Evolutionary conservation across 108 stramenopile genomes (phyloP).

Genomic region (Nitzschia sp.): DNA sequence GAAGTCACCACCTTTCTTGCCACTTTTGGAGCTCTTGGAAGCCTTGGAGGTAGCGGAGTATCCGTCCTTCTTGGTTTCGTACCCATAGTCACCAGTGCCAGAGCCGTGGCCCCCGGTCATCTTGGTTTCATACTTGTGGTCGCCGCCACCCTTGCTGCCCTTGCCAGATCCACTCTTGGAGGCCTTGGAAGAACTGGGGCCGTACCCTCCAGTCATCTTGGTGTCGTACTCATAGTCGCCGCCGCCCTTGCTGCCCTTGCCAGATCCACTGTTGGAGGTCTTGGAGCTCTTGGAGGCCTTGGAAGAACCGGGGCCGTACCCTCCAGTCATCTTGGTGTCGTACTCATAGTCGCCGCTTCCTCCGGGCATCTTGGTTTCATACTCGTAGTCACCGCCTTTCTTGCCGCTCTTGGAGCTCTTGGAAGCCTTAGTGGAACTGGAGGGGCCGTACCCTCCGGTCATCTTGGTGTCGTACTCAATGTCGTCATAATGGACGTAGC

Average conservation of each 20-base stretch:
- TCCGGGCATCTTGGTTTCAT: not conserved
- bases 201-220: not conserved
- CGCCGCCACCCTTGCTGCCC: not conserved
- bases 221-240: constrained; percentile 3
- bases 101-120: not conserved
- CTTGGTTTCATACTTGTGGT: not conserved
- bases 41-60: not conserved
- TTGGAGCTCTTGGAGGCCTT: too few relatives aligned
- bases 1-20: constrained; percentile 7
- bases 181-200: too few relatives aligned
- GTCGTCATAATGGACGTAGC: not conserved
- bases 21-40: not conserved
- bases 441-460: not conserved
- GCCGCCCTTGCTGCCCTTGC: not conserved
- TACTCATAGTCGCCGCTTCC: not conserved
- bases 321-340: not conserved
- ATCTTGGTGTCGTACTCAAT: not conserved
- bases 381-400: not conserved
- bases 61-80: not conserved
- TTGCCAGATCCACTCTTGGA: not conserved
- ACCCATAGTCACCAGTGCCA: not conserved
- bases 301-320: too few relatives aligned
- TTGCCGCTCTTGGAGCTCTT: not conserved
- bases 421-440: not conserved
- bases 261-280: not conserved